Base-by-base conservation (phyloP, 208 protist genomes). In the Leishmania mexicana region DNA sequence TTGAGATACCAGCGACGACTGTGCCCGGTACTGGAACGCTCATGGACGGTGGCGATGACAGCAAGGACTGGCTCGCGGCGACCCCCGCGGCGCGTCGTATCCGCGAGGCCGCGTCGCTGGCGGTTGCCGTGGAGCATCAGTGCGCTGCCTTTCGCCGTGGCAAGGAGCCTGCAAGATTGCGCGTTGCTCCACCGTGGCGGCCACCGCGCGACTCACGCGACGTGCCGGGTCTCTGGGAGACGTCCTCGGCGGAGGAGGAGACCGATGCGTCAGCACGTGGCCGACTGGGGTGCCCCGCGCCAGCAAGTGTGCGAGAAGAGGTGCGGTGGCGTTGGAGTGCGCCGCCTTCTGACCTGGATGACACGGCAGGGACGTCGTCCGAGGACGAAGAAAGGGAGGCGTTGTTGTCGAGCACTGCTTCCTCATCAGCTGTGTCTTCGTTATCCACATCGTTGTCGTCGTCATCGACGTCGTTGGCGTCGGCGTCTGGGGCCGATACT, bases 311-410 rank as follows among this genome's bases (percentile, higher is more conserved):
- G 28, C 68, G 78, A 13, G 79, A 76, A 45, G 88, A 88, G 67
- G 62, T 70, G 79, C 88, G 88, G 21, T 91, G 88, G 88, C 88
- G 88, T 4, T 89, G 85, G 88, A 91, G 88, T 81, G 81, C 79
- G 38, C 88, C 88, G 42, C 85, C 88, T 28, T 89, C 83, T 1
- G 81, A 78, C 40, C 17, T 28, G 53, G 38, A 40, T 57, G 74
- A 65, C 53, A 57, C 74, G 53, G 1, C 57, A 4, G 40, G 24
- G 74, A 49, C 53, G 49, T 19, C 74, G 15, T 78, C 74, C 40
- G 40, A 38, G 35, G 67, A 72, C 11, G 62, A 81, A 67, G 68
- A 87, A 49, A 64, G 54, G 19, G 76, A 72, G 15, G 54, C 47
- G 49, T 28, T 38, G 40, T 49, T 31, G 35, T 72, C 67, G 54